Conservation (phyloP, 345 rosid genomes). For the Aquilaria yunnanensis region DNA sequence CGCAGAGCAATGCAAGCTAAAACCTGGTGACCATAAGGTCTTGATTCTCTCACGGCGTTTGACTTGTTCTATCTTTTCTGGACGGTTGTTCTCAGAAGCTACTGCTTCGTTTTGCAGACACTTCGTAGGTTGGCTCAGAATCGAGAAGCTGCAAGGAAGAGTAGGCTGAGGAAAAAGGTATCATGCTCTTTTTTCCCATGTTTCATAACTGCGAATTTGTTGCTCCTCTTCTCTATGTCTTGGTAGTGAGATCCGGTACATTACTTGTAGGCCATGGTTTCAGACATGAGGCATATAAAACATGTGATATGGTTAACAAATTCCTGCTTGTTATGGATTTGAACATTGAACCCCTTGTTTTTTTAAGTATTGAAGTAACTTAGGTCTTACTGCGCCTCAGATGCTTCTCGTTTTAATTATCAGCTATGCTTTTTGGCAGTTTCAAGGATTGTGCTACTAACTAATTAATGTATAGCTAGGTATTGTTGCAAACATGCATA, state of each 20-base stretch:
- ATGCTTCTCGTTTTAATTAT: too few species aligned
- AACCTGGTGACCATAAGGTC: constrained; percentile 65
- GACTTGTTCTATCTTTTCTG: too few species aligned
- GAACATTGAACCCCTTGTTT: too few species aligned
- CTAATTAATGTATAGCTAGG: too few species aligned
- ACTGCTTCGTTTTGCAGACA: constrained; percentile 27
- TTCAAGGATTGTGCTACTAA: too few species aligned
- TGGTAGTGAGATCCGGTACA: neutral
- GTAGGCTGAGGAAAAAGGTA: constrained; percentile 90
- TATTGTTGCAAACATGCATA: too few species aligned
- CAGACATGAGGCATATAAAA: too few species aligned
- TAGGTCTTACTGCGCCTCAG: too few species aligned
- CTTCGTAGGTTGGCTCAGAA: constrained; percentile 89
- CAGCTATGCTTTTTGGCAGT: too few species aligned
- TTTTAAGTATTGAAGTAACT: too few species aligned
- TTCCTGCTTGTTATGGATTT: neutral
- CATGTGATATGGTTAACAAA: too few species aligned
- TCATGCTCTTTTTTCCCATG: constrained; percentile 1
- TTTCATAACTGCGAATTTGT: neutral
- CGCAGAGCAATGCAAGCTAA: constrained; percentile 50
- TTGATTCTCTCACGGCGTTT: neutral
- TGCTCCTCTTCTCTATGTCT: neutral
- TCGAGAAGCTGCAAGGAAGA: constrained; percentile 95
- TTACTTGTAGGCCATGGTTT: too few species aligned
- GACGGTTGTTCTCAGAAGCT: neutral